Percentiles rank a stretch among this genome's conserved stretches.
Conservation (phyloP, 768 basidiomycete genomes). For the Boletus pseudo-olivaceus region DNA sequence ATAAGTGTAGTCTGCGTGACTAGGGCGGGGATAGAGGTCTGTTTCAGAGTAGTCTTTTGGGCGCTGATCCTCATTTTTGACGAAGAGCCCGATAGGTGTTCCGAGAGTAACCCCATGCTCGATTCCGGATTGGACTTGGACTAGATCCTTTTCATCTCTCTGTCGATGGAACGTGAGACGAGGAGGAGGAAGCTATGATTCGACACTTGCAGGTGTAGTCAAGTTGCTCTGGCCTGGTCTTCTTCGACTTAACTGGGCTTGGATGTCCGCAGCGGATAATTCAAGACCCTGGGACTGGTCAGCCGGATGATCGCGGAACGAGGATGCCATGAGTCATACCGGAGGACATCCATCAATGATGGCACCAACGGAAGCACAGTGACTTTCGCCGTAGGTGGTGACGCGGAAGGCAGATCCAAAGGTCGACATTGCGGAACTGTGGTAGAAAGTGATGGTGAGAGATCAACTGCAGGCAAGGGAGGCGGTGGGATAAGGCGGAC, state of each 20-base stretch:
- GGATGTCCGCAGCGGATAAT: slow-evolving; percentile 79
- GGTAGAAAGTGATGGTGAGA: slow-evolving; percentile 12
- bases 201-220: slow-evolving; percentile 80
- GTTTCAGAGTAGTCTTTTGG: slow-evolving; percentile 99
- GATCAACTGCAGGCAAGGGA: slow-evolving; percentile 1
- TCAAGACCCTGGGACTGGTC: slow-evolving; percentile 64
- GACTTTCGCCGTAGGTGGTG: slow-evolving; percentile 97
- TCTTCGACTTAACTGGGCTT: slow-evolving; percentile 85
- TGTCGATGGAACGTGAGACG: slow-evolving; percentile 31
- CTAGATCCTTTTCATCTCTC: slow-evolving; percentile 95
- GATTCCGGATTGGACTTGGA: slow-evolving; percentile 88
- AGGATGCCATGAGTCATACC: slow-evolving; percentile 43
- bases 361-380: slow-evolving; percentile 94
- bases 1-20: slow-evolving; percentile 98
- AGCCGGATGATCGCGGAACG: slow-evolving; percentile 9
- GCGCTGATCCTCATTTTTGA: slow-evolving; percentile 96
- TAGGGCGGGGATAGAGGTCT: slow-evolving; percentile 94
- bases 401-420: slow-evolving; percentile 91
- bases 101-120: slow-evolving; percentile 95
- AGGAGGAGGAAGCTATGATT: not conserved
- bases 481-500: slow-evolving; percentile 4
- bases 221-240: slow-evolving; percentile 95
- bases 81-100: slow-evolving; percentile 95
- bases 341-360: slow-evolving; percentile 98
- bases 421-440: slow-evolving; percentile 69